Evolutionary conservation across 495 filamentous ascomycete genomes (phyloP).

Genomic region (Chaetomidium leptoderma): DNA sequence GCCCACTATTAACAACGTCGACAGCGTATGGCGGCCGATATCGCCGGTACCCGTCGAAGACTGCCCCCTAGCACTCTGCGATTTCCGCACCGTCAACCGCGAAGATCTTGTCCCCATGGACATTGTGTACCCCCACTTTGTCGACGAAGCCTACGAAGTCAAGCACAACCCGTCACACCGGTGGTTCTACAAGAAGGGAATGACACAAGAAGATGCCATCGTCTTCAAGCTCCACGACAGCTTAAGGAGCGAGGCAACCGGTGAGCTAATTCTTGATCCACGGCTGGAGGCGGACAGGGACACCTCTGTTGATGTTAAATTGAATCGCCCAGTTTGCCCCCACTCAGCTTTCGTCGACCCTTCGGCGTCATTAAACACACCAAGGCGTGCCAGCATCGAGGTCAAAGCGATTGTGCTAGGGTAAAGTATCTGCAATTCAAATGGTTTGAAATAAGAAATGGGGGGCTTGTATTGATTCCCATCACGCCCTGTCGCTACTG

Average conservation of each 20-base stretch:
- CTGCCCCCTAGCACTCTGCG: constrained; percentile 15
- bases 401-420: constrained; percentile 16
- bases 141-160: constrained; percentile 18
- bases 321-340: constrained; percentile 12
- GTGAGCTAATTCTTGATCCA: background rate
- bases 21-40: constrained; percentile 17
- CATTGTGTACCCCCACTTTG: constrained; percentile 15
- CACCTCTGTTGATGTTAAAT: too few relatives aligned
- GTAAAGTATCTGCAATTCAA: background rate
- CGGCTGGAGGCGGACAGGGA: too few relatives aligned
- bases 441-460: too few relatives aligned
- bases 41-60: constrained; percentile 13
- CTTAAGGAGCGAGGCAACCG: constrained; percentile 10
- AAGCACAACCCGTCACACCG: constrained; percentile 14
- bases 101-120: constrained; percentile 11
- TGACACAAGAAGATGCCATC: constrained; percentile 11
- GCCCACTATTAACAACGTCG: background rate
- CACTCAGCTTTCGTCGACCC: constrained; percentile 17
- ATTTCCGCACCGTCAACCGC: constrained; percentile 15
- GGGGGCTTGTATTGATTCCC: background rate
- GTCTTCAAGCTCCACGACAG: constrained; percentile 18
- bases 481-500: background rate
- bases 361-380: background rate
- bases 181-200: constrained; percentile 18
- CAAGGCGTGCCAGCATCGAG: constrained; percentile 14